Evolutionary conservation across 2,329 filamentous ascomycete genomes (phyloP).

Genomic region (Penicillium brasilianum): DNA sequence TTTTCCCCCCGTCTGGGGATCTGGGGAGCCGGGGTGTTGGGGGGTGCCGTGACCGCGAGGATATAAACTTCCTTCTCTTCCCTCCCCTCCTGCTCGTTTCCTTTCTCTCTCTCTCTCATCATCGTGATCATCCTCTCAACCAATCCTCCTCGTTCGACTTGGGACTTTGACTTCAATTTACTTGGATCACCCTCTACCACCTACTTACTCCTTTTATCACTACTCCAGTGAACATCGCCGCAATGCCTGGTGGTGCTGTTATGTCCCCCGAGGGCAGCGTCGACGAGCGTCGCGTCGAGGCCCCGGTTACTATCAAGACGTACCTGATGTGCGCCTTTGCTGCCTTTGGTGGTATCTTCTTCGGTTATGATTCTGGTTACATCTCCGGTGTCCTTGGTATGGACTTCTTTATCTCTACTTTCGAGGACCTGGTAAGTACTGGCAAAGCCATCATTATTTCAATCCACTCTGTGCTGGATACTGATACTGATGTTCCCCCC

Average conservation of each 20-base stretch:
- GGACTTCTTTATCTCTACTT: conserved; percentile 53
- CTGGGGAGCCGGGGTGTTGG: conserved; percentile 4
- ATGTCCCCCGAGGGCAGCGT: conserved; percentile 43
- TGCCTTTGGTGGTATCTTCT: conserved; percentile 65
- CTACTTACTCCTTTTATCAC: not conserved
- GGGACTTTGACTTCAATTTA: not conserved
- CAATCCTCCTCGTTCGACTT: not conserved
- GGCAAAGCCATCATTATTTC: not conserved
- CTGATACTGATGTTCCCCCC: not conserved
- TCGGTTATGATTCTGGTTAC: conserved; percentile 64
- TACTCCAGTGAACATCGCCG: conserved; percentile 12
- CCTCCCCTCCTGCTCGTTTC: not conserved
- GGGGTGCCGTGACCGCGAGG: conserved; percentile 3
- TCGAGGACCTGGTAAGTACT: conserved; percentile 41
- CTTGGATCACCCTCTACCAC: not conserved
- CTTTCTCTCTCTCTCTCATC: conserved; percentile 7
- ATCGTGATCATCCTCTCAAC: conserved; percentile 10
- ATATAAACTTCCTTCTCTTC: conserved; percentile 18
- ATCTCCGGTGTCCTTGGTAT: conserved; percentile 60
- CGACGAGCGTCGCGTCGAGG: conserved; percentile 62
- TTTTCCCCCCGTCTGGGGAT: not conserved
- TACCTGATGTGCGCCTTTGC: conserved; percentile 66
- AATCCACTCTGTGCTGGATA: not conserved
- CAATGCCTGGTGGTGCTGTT: conserved; percentile 36
- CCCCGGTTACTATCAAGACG: conserved; percentile 63